Conservation (phyloP, 2,329 filamentous ascomycete species). For the Cladophialophora carrionii region DNA sequence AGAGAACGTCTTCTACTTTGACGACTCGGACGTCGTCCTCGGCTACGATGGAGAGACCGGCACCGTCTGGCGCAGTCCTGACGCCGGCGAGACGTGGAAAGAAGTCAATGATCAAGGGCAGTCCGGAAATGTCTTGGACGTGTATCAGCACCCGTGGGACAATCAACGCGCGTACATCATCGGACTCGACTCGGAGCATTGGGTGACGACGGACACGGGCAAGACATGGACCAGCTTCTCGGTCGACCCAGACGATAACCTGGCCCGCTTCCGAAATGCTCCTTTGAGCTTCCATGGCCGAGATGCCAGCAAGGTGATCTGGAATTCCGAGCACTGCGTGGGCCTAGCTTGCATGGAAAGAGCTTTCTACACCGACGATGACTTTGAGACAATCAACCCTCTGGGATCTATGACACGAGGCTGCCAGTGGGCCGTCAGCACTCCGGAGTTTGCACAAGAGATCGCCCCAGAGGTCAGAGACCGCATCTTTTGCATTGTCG, state of each 20-base stretch:
- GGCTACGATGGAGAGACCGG: slow-evolving; percentile 68
- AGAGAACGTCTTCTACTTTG: slow-evolving; percentile 80
- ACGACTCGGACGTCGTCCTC: slow-evolving; percentile 80
- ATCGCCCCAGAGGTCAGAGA: slow-evolving; percentile 65
- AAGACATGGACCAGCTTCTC: slow-evolving; percentile 78
- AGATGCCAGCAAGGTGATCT: slow-evolving; percentile 83
- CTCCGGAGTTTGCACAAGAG: slow-evolving; percentile 63
- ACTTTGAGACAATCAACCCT: slow-evolving; percentile 72
- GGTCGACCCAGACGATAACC: slow-evolving; percentile 57
- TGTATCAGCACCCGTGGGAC: slow-evolving; percentile 80
- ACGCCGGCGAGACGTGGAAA: slow-evolving; percentile 80
- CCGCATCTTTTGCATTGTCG: slow-evolving; percentile 78
- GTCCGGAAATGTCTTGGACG: slow-evolving; percentile 62
- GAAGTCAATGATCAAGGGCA: slow-evolving; percentile 63
- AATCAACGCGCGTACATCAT: slow-evolving; percentile 77
- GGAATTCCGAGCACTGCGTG: slow-evolving; percentile 73
- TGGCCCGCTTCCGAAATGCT: slow-evolving; percentile 58
- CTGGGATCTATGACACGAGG: slow-evolving; percentile 64
- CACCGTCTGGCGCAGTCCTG: slow-evolving; percentile 73
- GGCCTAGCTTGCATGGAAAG: slow-evolving; percentile 64
- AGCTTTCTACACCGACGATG: slow-evolving; percentile 77
- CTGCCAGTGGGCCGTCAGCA: slow-evolving; percentile 86
- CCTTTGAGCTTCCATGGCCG: slow-evolving; percentile 76
- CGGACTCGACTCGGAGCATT: slow-evolving; percentile 71
- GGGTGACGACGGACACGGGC: slow-evolving; percentile 79